phyloP scores from a whole-genome alignment of 2,329 filamentous ascomycete species.

The Incumbomyces delicatus region DNA sequence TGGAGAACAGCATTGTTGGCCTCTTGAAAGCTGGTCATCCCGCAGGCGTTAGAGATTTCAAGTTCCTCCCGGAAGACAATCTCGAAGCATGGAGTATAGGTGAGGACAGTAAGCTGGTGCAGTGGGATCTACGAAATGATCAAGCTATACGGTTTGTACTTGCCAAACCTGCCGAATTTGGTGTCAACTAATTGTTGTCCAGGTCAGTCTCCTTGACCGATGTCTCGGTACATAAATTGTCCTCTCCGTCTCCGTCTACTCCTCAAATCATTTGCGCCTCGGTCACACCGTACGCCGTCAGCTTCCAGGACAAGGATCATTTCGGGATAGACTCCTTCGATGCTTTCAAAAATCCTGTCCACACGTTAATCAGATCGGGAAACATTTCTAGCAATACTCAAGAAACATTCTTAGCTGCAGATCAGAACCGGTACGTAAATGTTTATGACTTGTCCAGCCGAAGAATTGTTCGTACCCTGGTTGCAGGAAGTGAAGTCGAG shows the following conservation, averaged over 20 bases:
- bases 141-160: constrained; percentile 33
- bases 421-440: constrained; percentile 42
- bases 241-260: constrained; percentile 31
- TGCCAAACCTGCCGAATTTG: constrained; percentile 4
- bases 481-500: constrained; percentile 38
- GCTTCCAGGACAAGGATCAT: constrained; percentile 29
- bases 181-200: constrained; percentile 4
- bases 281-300: constrained; percentile 38
- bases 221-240: constrained; percentile 32
- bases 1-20: constrained; percentile 38
- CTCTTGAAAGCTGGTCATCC: constrained; percentile 38
- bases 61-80: constrained; percentile 41
- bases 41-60: constrained; percentile 41
- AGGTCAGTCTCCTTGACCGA: constrained; percentile 37
- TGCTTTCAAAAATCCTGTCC: constrained; percentile 41
- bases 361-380: constrained; percentile 36
- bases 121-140: constrained; percentile 41
- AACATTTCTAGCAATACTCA: constrained; percentile 22
- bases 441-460: constrained; percentile 36
- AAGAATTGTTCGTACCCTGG: constrained; percentile 38
- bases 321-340: constrained; percentile 34
- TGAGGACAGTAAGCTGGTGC: constrained; percentile 42
- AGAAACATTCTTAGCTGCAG: constrained; percentile 37
- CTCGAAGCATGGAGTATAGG: constrained; percentile 45
- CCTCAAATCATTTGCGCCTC: constrained; percentile 42